Evolutionary conservation across 768 basidiomycete species (phyloP), one percentile per base, ranked within the genome.

Genomic region (Porphyrellus cyaneotinctus): DNA sequence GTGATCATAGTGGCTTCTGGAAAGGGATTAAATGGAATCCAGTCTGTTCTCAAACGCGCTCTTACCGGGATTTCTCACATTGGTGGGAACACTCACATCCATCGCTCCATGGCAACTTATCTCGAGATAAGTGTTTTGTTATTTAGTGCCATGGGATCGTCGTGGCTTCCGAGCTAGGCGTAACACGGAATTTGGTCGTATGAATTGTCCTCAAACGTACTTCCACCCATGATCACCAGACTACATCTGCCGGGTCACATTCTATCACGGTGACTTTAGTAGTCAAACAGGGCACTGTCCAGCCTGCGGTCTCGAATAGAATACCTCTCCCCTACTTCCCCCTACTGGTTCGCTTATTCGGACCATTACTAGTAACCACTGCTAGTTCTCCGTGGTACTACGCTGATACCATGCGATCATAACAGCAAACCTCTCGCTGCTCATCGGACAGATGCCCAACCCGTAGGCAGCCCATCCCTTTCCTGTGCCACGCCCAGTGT

Each of bases 381-480:
- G 26, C 23, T 41, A 82, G 80, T 68, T 73, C 28, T 78, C 80
- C 31, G 75, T n/a, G n/a, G n/a, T n/a, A 79, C 46, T 71, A 58
- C 23, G 70, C 78, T 2, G 81, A 81, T n/a, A n/a, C n/a, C n/a
- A n/a, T n/a, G n/a, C n/a, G 18, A 70, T 70, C 53, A 74, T 83
- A 51, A 83, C 81, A 0, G 66, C 67, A 28, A 82, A 82, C 58
- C 51, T 78, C 32, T 57, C 74, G 48, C 71, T 73, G 51, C 62
- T 80, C 3, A 54, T 67, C 14, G 70, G 67, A 43, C 67, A 71
- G 43, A 62, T 73, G 0, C 61, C 71, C n/a, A 58, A 78, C 47
- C 68, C 75, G 80, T 77, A 60, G 49, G 73, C 63, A 31, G 3
- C 38, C 13, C 3, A n/a, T 22, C 4, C 9, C 23, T 11, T 12